Conservation (phyloP, 768 basidiomycete species). For the Galerina marginata region DNA sequence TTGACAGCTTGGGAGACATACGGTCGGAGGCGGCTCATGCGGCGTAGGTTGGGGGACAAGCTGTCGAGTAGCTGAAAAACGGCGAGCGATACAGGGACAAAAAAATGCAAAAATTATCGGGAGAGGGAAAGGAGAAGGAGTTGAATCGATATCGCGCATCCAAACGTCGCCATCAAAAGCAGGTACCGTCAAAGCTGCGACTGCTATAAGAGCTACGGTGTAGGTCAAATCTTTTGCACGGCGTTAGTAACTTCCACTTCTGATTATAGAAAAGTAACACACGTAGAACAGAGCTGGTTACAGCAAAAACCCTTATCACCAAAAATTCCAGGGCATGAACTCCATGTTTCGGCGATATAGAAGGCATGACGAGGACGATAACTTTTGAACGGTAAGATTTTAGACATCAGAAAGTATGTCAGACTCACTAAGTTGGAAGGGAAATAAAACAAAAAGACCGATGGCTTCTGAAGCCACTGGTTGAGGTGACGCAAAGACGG, state of each 20-base stretch:
- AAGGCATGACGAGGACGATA: conserved; percentile 20
- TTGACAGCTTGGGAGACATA: conserved; percentile 34
- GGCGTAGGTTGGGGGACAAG: conserved; percentile 12
- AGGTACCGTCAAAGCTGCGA: conserved; percentile 51
- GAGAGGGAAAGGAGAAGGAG: conserved; percentile 65
- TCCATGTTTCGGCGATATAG: conserved; percentile 19
- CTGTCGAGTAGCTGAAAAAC: conserved; percentile 19
- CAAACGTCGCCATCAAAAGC: conserved; percentile 57
- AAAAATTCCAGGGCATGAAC: conserved; percentile 12
- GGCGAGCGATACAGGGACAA: conserved; percentile 35
- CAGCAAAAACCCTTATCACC: conserved; percentile 40
- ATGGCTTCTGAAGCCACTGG: conserved; percentile 51
- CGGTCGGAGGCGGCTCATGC: not conserved
- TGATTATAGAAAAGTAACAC: conserved; percentile 18
- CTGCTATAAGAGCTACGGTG: conserved; percentile 42
- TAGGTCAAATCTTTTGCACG: conserved; percentile 49
- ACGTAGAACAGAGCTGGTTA: conserved; percentile 49
- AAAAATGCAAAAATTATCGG: conserved; percentile 44
- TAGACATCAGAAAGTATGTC: not conserved
- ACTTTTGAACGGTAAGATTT: conserved; percentile 24
- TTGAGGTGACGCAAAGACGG: conserved; percentile 40
- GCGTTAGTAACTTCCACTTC: not conserved
- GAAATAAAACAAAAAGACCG: conserved; percentile 50
- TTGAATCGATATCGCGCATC: conserved; percentile 60
- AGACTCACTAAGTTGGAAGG: conserved; percentile 55